Evolutionary conservation across 768 basidiomycete species (phyloP).

Genomic region (Mycena rebaudengoi): DNA sequence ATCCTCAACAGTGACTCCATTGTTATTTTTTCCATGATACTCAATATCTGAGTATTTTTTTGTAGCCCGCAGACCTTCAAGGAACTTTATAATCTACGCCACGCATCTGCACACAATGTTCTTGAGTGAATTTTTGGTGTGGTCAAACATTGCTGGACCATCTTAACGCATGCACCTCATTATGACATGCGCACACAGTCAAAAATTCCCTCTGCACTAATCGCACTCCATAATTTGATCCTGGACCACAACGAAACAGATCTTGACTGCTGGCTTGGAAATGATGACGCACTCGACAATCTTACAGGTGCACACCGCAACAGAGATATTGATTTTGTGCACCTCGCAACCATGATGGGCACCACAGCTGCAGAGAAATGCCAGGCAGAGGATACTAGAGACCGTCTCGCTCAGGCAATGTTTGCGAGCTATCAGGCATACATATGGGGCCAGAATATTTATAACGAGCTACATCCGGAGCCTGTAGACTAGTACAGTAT

Average conservation of each 20-base stretch:
- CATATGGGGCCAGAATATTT: neutral
- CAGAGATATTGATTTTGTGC: neutral
- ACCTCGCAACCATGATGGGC: neutral
- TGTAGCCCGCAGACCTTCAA: constrained; percentile 42
- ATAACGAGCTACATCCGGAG: too few relatives aligned
- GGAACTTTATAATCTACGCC: constrained; percentile 51
- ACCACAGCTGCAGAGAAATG: neutral
- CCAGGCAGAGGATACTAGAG: constrained; percentile 11
- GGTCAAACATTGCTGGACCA: constrained; percentile 34
- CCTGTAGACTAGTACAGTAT: too few relatives aligned
- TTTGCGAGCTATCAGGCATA: constrained; percentile 31
- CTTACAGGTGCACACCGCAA: neutral
- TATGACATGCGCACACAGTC: constrained; percentile 33
- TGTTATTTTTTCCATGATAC: constrained; percentile 7
- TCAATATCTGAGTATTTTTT: constrained; percentile 12
- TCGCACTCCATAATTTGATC: constrained; percentile 39
- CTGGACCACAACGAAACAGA: constrained; percentile 28
- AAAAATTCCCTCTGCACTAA: constrained; percentile 29
- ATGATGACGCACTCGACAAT: constrained; percentile 20
- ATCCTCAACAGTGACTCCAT: constrained; percentile 33
- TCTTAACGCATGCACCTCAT: constrained; percentile 25
- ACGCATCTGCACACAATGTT: constrained; percentile 47
- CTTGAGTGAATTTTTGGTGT: constrained; percentile 51
- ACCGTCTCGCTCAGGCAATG: constrained; percentile 37
- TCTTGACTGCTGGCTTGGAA: constrained; percentile 34